These are phyloP conservation scores for Fusarium tanahbumbuense DNA, from an alignment of 2,329 filamentous ascomycete species.

Conservation along the genomic window DNA sequence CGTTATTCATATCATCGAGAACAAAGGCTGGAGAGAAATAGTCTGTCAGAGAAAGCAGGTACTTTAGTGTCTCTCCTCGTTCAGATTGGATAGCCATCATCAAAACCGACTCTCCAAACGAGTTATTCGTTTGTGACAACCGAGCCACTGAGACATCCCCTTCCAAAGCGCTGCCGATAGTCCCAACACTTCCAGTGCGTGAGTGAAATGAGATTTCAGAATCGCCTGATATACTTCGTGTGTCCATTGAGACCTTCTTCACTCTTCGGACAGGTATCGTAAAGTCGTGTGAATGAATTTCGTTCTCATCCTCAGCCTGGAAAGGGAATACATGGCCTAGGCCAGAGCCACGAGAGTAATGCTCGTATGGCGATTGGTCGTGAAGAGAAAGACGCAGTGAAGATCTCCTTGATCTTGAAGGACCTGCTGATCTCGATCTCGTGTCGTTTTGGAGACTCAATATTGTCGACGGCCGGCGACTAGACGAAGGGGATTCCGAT, in stretches of 20 bases:
- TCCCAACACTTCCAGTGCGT: constrained; percentile 80
- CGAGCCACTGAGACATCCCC: constrained; percentile 88
- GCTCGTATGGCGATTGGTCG: constrained; percentile 54
- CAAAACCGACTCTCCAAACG: constrained; percentile 81
- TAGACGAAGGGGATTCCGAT: constrained; percentile 54
- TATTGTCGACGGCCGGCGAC: constrained; percentile 59
- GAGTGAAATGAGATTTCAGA: constrained; percentile 88
- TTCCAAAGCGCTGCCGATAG: constrained; percentile 78
- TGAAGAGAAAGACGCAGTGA: constrained; percentile 54
- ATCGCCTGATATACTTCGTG: constrained; percentile 85
- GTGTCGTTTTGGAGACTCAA: constrained; percentile 62
- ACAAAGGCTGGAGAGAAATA: constrained; percentile 79
- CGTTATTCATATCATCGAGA: constrained; percentile 86
- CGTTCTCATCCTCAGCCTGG: constrained; percentile 66
- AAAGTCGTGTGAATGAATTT: constrained; percentile 44
- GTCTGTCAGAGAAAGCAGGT: constrained; percentile 80
- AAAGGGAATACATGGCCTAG: constrained; percentile 94
- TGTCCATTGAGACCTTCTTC: constrained; percentile 91
- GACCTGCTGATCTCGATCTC: constrained; percentile 26
- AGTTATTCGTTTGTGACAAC: constrained; percentile 76
- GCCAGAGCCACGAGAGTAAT: constrained; percentile 66
- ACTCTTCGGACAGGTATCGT: constrained; percentile 60
- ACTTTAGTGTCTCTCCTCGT: constrained; percentile 77
- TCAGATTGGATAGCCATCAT: constrained; percentile 87
- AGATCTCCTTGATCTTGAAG: constrained; percentile 51